Evolutionary conservation across 2,329 filamentous ascomycete species (phyloP).

Genomic region (Aspergillus ibericus): DNA sequence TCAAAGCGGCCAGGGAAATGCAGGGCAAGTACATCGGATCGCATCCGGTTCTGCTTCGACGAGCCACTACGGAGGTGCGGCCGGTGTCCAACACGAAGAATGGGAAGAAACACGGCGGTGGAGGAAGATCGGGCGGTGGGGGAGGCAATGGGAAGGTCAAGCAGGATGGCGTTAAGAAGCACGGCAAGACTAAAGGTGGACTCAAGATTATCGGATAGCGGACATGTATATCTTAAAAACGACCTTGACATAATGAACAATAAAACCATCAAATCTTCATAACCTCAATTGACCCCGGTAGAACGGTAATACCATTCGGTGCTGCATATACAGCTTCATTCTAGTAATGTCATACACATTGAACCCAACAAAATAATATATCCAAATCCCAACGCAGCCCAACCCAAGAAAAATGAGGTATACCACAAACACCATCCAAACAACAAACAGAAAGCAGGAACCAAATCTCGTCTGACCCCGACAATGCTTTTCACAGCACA

Average conservation of each 20-base stretch:
- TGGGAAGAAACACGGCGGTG: slow-evolving; percentile 53
- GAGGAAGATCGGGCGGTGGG: slow-evolving; percentile 30
- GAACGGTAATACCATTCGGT: too few species aligned
- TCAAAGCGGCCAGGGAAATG: slow-evolving; percentile 96
- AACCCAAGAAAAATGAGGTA: too few species aligned
- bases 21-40: slow-evolving; percentile 98
- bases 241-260: too few species aligned
- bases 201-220: slow-evolving; percentile 46
- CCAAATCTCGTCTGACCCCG: too few species aligned
- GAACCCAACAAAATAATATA: too few species aligned
- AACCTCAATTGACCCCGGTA: too few species aligned
- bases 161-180: slow-evolving; percentile 47
- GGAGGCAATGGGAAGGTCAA: slow-evolving; percentile 42
- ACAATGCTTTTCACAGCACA: neutral
- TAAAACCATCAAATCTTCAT: too few species aligned
- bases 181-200: slow-evolving; percentile 48
- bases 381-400: too few species aligned
- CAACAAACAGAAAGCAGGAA: too few species aligned
- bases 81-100: slow-evolving; percentile 67
- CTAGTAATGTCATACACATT: too few species aligned
- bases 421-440: too few species aligned
- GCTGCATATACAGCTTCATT: too few species aligned
- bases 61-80: slow-evolving; percentile 89
- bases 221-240: neutral
- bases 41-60: slow-evolving; percentile 83